Base-by-base conservation (phyloP, 106 monocot species). In the Acanthochlamys bracteata region DNA sequence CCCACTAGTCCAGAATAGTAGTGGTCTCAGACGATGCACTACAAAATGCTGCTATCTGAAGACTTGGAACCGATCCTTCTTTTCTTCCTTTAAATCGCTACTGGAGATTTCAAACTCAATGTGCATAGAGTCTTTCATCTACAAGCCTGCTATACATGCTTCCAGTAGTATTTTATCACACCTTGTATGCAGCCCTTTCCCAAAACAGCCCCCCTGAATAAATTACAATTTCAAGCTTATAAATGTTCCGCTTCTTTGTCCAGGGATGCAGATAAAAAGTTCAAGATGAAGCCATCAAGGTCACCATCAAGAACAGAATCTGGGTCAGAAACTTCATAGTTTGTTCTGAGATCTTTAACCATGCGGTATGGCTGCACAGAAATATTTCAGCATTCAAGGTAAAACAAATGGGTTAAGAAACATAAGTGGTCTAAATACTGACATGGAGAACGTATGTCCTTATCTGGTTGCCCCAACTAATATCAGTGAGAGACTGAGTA, bases 381-480 rank as follows among this genome's bases (percentile, higher is more conserved):
- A 69, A 68, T 39, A 33, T 20, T 39, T 25, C 10, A 39, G 24
- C 43, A 25, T 24, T 24, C 39, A 16, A 6, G 16, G n/a, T 10
- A 54, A 16, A 16, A 19, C 11, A 54, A 16, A 6, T 54, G 53
- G n/a, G 53, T 6, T 8, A 6, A 19, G n/a, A 54, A 54, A 54
- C 53, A 54, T 17, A 24, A 74, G 39, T 23, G 19, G 16, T 46
- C 20, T 58, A 42, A 41, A 39, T 33, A 60, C 78, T 63, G 54
- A 98, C 91, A 65, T 98, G 96, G 53, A 98, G 80, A 42, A 91
- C 88, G 39, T 98, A 88, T 39, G 87, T 79, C 26, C 91, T 75
- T 39, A 98, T 91, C 59, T 98, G 96, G 61, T 90, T 91, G 20
- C 96, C 96, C 96, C 96, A 98, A 47, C 91, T 85, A 26, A 91